Percentiles rank a stretch among this genome's conserved stretches.
phyloP scores from a whole-genome alignment of 1,139 yeast genomes.

The Yamadazyma jaroonii region DNA sequence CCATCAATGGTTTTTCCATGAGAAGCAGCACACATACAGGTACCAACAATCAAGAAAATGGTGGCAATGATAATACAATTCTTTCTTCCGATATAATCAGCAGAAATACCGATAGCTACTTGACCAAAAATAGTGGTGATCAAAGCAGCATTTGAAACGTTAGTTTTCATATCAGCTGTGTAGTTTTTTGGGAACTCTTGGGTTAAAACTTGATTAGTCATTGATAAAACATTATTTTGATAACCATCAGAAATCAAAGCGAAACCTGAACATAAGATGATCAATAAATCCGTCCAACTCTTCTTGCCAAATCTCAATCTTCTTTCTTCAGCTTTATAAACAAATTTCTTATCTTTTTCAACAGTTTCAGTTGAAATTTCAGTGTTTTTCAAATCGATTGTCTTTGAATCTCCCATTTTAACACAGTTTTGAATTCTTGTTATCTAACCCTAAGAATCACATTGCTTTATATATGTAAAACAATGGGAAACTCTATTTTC shows the following conservation, averaged over 20 bases:
- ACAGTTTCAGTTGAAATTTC: constrained; percentile 1
- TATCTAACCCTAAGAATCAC: no score
- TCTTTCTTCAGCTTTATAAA: constrained; percentile 36
- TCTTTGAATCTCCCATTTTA: constrained; percentile 3
- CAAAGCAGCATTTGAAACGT: constrained; percentile 47
- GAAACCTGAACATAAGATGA: constrained; percentile 46
- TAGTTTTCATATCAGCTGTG: constrained; percentile 37
- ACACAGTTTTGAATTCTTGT: no score
- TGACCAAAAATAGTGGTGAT: constrained; percentile 53
- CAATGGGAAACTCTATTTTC: no score
- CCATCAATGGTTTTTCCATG: constrained; percentile 42
- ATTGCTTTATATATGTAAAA: no score
- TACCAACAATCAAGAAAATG: constrained; percentile 41
- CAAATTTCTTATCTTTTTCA: constrained; percentile 15
- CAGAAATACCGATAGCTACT: constrained; percentile 40
- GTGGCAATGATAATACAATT: constrained; percentile 48
- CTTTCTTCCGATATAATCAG: constrained; percentile 48
- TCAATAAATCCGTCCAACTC: constrained; percentile 28
- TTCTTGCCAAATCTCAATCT: constrained; percentile 26
- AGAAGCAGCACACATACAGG: constrained; percentile 48
- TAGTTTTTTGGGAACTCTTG: constrained; percentile 30
- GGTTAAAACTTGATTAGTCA: constrained; percentile 40
- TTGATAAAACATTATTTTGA: constrained; percentile 50
- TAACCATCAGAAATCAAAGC: constrained; percentile 54
- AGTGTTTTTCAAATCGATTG: neutral